Base-by-base conservation (phyloP, 2,329 filamentous ascomycete genomes). In the Grosmannia clavigera region DNA sequence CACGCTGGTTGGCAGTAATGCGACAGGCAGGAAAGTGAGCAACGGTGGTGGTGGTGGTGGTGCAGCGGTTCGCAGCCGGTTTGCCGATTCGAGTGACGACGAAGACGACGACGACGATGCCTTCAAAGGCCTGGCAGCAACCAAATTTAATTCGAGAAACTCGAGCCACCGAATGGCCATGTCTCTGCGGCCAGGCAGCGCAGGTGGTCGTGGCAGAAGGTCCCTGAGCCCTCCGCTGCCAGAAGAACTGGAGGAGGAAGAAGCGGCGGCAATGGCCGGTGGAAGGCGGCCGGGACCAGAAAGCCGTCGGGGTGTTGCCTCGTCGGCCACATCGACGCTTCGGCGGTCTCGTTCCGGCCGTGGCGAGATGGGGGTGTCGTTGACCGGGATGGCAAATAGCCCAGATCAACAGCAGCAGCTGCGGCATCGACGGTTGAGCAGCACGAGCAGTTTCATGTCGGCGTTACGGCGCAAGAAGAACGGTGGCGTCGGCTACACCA, bases 381-480 rank as follows among this genome's bases (percentile, higher is more conserved):
- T 14, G 27, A 3, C 25, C 14, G 27, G 2, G 3, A 25, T 38
- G 7, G 19, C 3, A 16, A 11, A 31, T 12, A n/a, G n/a, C 22
- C 22, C 1, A 5, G 29, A 22, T 29, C 16, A 22, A 4, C 19
- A 9, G 11, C 3, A 25, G n/a, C 33, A 55, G 11, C 33, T 27
- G 62, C 67, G 29, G 59, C 62, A 50, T 27, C 50, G 19, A 29
- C 40, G 38, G 14, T 48, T 19, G 5, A 60, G 51, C 58, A 60
- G 75, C 38, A 73, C 76, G 55, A 78, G 72, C 60, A 82, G 80
- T 63, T 72, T 85, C 62, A 78, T 84, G 71, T 77, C 77, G 2
- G 81, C 81, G 5, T 71, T 90, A n/a, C 81, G 84, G 46, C 83
- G 87, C 59, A 86, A 81, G 71, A 87, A 84, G 69, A 75, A 73